Base-by-base conservation (phyloP, 257 asterid species). In the Lantana camara region DNA sequence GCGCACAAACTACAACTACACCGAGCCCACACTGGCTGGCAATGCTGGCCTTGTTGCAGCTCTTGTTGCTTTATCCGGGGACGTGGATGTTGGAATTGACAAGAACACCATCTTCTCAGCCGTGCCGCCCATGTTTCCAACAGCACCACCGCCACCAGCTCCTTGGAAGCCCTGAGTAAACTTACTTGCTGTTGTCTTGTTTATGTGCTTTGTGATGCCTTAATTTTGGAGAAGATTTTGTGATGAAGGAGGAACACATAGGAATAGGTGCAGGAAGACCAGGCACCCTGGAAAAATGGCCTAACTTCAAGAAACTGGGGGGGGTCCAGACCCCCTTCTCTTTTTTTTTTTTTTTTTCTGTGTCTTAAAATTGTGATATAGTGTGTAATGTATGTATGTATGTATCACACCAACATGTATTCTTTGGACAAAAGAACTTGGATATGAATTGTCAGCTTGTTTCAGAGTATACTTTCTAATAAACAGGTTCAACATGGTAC, bases 41-140 rank as follows among this genome's bases (percentile, higher is more conserved):
- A 93, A 90, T 74, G 99, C 99, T 17, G 99, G 97, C 57, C 79
- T 93, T 16, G 97, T 90, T 37, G 96, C 99, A 6, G 99, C 97
- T 40, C 86, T 93, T 4, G 83, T 90, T 0, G 97, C 99, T 60
- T 83, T 93, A 17, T 93, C 99, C 0, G 99, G 99, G 1, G 96
- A 74, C 0, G n/a, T 65, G 30, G 73, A 68, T 3, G 62, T 30
- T 4, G 84, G 83, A 50, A 45, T 93, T 17, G 99, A 93, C 68
- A 90, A 85, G 88, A 90, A 93, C 80, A 93, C 97, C 0, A 83
- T 93, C 38, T 93, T 93, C 72, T 90, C 99, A 17, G 95, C 99
- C 0, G 95, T 93, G 49, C 99, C 99, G 7, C 97, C 99, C 23
- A 83, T 93, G 96, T 93, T 81, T 57, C 97, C 96, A 1, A 85